Base-by-base conservation (phyloP, 202 grass and related monocot species). In the Saccharum hybrid region DNA sequence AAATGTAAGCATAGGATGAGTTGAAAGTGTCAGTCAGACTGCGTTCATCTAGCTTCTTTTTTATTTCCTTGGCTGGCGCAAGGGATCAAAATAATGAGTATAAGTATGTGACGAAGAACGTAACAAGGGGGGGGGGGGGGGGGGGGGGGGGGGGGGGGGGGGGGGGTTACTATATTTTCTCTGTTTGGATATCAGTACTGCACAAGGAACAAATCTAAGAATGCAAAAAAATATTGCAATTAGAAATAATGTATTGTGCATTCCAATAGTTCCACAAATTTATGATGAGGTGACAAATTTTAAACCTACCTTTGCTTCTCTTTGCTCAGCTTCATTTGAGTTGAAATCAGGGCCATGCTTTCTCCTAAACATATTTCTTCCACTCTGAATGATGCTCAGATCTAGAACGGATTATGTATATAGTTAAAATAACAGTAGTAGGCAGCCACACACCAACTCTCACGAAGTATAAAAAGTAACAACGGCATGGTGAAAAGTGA, bases 361-460 rank as follows among this genome's bases (percentile, higher is more conserved):
- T 73, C 79, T 89, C 65, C 93, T 66, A 59, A 96, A 94, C 96
- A 99, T 96, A 74, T 51, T 78, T 67, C 71, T 89, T 86, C 64
- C 59, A 46, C 72, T 68, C 67, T 82, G 33, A 57, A 3, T 48
- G 64, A 39, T 39, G 26, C 7, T 81, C 36, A 71, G 46, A 23
- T 45, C 56, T 81, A 68, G 23, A 84, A 78, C 52, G n/a, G 34
- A 70, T 64, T 4, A 71, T 21, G 10, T 33, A 36, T 42, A 63
- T 38, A 12, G 9, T 51, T 52, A 42, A 80, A 51, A 69, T 36
- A 43, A 42, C 14, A 80, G 40, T 9, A 40, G 14, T 41, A 19
- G 2, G 10, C 14, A 62, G 51, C 45, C 54, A 36, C 6, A 63
- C 38, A 80, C 18, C 39, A 38, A 72, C 5, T 40, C 23, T 39